Evolutionary conservation across 192 early-diverging fungal genomes (phyloP).

Genomic region (Cetraspora pellucida): DNA sequence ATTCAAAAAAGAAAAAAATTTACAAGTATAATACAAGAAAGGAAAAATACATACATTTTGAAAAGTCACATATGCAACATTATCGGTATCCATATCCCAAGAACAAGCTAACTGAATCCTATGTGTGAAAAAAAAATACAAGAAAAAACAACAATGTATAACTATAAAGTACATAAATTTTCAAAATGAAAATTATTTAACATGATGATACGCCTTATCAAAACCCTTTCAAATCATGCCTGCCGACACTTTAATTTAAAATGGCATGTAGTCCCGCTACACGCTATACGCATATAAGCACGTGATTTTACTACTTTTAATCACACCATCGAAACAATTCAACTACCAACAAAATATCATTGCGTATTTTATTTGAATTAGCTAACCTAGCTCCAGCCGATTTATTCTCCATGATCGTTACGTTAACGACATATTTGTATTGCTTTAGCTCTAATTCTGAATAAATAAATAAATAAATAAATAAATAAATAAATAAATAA

Average conservation of each 20-base stretch:
- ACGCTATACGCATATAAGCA: no score
- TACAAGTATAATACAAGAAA: neutral
- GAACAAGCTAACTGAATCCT: neutral
- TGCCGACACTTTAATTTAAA: neutral
- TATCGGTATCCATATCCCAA: slow-evolving; percentile 10
- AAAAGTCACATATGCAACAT: slow-evolving; percentile 9
- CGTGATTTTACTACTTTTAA: no score
- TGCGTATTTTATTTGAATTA: neutral
- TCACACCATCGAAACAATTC: neutral
- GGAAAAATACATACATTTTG: neutral
- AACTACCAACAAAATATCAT: neutral
- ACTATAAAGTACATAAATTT: no score
- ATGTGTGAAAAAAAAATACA: no score
- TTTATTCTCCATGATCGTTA: slow-evolving; percentile 21
- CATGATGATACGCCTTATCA: neutral
- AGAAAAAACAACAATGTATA: no score
- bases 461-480: no score
- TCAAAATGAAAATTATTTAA: neutral
- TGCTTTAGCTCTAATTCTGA: slow-evolving; percentile 2
- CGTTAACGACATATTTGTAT: slow-evolving; percentile 29
- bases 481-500: no score
- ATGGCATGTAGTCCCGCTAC: no score
- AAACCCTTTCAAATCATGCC: neutral
- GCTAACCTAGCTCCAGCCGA: neutral
- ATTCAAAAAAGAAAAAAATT: neutral